A percentile compares a stretch with the other conserved stretches of the same genome.
phyloP scores from a whole-genome alignment of 2,329 filamentous ascomycete species.

The Cordyceps javanica region DNA sequence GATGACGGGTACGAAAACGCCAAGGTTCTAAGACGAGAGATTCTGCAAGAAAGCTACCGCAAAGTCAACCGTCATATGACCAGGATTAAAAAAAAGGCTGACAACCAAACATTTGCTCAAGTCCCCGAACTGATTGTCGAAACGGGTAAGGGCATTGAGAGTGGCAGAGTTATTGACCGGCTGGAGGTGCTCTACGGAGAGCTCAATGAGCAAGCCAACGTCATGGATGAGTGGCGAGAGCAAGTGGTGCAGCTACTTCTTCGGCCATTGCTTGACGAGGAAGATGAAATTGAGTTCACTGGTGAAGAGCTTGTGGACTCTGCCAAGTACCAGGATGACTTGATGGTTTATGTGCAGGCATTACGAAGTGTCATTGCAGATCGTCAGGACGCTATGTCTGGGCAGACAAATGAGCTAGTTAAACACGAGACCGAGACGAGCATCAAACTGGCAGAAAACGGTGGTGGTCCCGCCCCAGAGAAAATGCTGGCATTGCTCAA shows the following conservation, averaged over 20 bases:
- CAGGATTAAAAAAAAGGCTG: constrained; percentile 48
- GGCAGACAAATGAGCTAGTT: constrained; percentile 68
- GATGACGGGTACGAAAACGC: constrained; percentile 69
- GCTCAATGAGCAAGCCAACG: constrained; percentile 65
- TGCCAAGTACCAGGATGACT: constrained; percentile 78
- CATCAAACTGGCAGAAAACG: constrained; percentile 52
- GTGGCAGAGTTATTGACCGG: constrained; percentile 56
- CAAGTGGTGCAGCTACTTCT: constrained; percentile 66
- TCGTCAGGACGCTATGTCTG: constrained; percentile 68
- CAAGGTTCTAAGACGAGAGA: constrained; percentile 69
- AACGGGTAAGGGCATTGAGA: constrained; percentile 64
- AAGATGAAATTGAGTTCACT: constrained; percentile 64
- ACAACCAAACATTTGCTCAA: constrained; percentile 49
- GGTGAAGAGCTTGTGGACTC: constrained; percentile 89
- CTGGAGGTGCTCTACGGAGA: constrained; percentile 58
- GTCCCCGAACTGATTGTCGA: constrained; percentile 53
- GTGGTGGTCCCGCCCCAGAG: constrained; percentile 65
- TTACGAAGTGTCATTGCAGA: constrained; percentile 73
- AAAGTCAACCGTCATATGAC: constrained; percentile 49
- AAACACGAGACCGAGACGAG: constrained; percentile 65
- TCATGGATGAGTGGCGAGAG: constrained; percentile 70
- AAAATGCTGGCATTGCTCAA: constrained; percentile 47
- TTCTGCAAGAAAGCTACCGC: constrained; percentile 51
- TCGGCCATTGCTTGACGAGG: constrained; percentile 75
- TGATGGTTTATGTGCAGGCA: constrained; percentile 79